Evolutionary conservation across 2,329 filamentous ascomycete species (phyloP).

Genomic region (Nothomitra cinnamomea): DNA sequence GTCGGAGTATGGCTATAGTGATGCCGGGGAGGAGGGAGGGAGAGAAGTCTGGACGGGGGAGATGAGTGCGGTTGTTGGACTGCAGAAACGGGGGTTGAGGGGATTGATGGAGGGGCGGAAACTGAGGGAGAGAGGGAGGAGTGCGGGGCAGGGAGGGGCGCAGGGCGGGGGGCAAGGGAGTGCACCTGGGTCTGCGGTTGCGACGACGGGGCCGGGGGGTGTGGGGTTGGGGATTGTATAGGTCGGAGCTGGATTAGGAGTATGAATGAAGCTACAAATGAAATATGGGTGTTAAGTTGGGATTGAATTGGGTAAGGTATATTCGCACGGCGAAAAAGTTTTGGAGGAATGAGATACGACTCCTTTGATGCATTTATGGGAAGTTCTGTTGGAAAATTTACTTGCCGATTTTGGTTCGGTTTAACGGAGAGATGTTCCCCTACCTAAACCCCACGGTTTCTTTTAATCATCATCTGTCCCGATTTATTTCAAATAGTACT

Average conservation of each 20-base stretch:
- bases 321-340: too few species aligned
- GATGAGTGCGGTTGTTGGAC: constrained; percentile 74
- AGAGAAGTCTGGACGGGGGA: constrained; percentile 55
- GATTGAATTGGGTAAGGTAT: too few species aligned
- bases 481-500: too few species aligned
- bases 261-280: too few species aligned
- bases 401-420: too few species aligned
- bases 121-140: constrained; percentile 51
- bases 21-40: constrained; percentile 10
- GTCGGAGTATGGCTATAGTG: constrained; percentile 1
- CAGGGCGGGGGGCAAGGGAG: neutral
- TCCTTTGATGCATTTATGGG: too few species aligned
- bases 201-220: neutral
- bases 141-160: neutral
- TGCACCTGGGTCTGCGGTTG: neutral
- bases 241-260: neutral
- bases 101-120: constrained; percentile 89
- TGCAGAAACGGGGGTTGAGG: constrained; percentile 83
- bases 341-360: too few species aligned
- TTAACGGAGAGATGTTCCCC: too few species aligned
- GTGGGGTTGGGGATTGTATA: neutral
- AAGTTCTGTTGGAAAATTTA: too few species aligned
- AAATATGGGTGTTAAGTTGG: too few species aligned
- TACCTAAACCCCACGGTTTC: too few species aligned
- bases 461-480: too few species aligned